A percentile compares a stretch with the other conserved stretches of the same genome.
phyloP scores from a whole-genome alignment of 2,329 filamentous ascomycete species.

The Sporothrix pallida region DNA sequence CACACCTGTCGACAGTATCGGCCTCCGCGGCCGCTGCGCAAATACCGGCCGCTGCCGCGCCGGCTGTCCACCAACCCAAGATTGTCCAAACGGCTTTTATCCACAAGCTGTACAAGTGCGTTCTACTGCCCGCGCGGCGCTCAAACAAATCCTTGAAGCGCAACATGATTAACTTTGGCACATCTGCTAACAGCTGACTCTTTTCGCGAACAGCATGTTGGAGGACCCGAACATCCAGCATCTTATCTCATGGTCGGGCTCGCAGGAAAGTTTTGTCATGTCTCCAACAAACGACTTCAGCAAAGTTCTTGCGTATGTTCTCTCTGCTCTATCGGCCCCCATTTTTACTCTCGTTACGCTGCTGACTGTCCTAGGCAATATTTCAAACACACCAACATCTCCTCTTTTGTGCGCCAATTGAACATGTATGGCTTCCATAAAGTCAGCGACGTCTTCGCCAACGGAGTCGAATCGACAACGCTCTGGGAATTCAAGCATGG shows the following conservation, averaged over 20 bases:
- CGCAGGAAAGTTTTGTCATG: conserved; percentile 98
- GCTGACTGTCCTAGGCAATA: conserved; percentile 72
- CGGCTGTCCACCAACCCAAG: conserved; percentile 89
- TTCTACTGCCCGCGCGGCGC: not conserved
- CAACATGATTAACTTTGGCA: not conserved
- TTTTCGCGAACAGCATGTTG: conserved; percentile 74
- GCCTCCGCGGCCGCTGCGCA: conserved; percentile 50
- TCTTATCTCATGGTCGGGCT: conserved; percentile 93
- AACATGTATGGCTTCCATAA: conserved; percentile 99
- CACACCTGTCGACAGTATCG: not conserved
- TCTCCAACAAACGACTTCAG: conserved; percentile 96
- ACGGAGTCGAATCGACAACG: conserved; percentile 87
- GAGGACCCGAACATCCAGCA: conserved; percentile 93
- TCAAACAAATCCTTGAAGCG: too few species aligned
- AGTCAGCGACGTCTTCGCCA: conserved; percentile 99
- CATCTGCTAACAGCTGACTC: not conserved
- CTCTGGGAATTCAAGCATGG: conserved; percentile 99
- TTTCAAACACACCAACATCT: conserved; percentile 99
- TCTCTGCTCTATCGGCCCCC: conserved; percentile 31
- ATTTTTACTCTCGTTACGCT: conserved; percentile 35
- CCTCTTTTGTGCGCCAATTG: conserved; percentile 94
- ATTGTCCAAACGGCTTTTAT: conserved; percentile 99
- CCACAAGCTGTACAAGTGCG: conserved; percentile 97
- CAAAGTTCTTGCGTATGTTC: conserved; percentile 90
- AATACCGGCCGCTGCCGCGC: conserved; percentile 60